Evolutionary conservation across 192 early-diverging fungal species (phyloP).

Genomic region (Entomortierella chlamydospora): DNA sequence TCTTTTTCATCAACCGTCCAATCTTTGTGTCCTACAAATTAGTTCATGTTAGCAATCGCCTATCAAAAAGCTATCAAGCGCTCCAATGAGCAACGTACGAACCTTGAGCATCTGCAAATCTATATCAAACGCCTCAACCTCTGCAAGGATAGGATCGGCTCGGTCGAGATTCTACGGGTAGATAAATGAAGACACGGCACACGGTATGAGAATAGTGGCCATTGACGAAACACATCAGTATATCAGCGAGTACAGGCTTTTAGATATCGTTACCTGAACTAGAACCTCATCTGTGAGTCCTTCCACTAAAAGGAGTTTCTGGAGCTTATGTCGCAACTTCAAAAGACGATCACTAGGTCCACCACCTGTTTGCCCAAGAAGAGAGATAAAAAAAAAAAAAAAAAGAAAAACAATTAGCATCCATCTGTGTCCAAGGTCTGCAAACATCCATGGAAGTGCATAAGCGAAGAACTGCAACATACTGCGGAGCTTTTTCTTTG

Average conservation of each 20-base stretch:
- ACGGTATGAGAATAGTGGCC: not conserved
- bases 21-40: conserved; percentile 53
- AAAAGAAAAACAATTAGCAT: no score
- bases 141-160: conserved; percentile 45
- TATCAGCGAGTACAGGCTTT: not conserved
- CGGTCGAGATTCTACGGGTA: conserved; percentile 32
- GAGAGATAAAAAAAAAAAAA: no score
- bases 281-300: conserved; percentile 40
- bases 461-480: not conserved
- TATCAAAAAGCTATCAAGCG: no score
- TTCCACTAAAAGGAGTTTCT: conserved; percentile 49
- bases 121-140: conserved; percentile 54
- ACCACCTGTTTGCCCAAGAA: conserved; percentile 35
- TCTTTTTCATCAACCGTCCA: conserved; percentile 59
- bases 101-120: conserved; percentile 56
- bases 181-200: no score
- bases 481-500: conserved; percentile 39
- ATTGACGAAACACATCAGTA: not conserved
- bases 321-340: conserved; percentile 55
- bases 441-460: not conserved
- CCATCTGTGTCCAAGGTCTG: no score
- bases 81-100: not conserved
- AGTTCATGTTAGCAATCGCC: not conserved
- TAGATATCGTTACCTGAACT: conserved; percentile 22
- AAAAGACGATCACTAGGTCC: conserved; percentile 43